Evolutionary conservation across 2,329 filamentous ascomycete genomes (phyloP), one percentile per base, ranked within the genome.

Genomic region (Neonectria punicea): DNA sequence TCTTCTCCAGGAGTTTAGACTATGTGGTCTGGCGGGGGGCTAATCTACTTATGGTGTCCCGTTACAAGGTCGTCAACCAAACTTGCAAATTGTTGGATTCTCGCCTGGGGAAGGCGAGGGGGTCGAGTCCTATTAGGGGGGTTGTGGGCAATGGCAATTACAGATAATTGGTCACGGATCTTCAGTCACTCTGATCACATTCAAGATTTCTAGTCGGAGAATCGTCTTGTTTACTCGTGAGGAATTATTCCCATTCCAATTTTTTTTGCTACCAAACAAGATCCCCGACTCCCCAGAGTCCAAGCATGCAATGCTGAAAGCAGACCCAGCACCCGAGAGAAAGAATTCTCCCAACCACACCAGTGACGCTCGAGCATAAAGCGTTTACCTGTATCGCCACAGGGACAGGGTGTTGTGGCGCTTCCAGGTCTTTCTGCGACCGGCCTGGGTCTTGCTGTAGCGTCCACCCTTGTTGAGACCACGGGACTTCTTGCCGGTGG

Each of bases 381-480:
- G 49, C 70, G 74, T 69, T 86, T 93, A 97, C 86, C 94, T 90
- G 93, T 98, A 98, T 85, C 94, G 91, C 94, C 95, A 98, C 84
- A 97, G 93, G 80, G 93, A 97, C 83, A 97, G 91, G 85, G 95
- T 99, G 92, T 99, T 99, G 90, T 97, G 94, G 84, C 93, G 90
- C 93, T 97, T 97, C 97, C 96, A 99, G 84, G 95, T 99, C 94
- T 99, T 98, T 89, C 97, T 95, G 85, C 96, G 91, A 80, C 96
- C 96, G 78, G 94, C 93, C 77, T 88, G 89, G 84, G 96, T 99
- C 90, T 99, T 97, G 93, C 95, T 97, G 94, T 93, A 99, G 81
- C 92, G 90, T 87, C 98, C 95, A 79, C 96, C 96, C 91, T 97
- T 97, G 92, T 96, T 96, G 87, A 99, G 92, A 87, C 97, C 96